Evolutionary conservation across 2,329 filamentous ascomycete genomes (phyloP), one percentile per base, ranked within the genome.

Genomic region (Orbilia ellipsospora): DNA sequence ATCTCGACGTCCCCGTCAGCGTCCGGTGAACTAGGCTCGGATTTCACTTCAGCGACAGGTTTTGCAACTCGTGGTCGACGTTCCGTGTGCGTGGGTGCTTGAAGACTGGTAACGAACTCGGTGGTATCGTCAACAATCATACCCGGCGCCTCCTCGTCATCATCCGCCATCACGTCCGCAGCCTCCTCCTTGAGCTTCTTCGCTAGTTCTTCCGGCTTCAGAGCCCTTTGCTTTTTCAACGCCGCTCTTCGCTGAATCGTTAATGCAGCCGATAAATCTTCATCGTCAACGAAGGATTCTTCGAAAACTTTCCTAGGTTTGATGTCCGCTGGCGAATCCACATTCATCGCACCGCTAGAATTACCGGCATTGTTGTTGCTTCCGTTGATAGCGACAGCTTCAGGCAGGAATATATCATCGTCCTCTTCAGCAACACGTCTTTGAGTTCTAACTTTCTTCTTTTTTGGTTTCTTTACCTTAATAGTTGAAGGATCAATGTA

Each of bases 121-220:
- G 93, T 93, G 0, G 94, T 97, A 81, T 97, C 95, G 75, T 97
- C 94, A 69, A 99, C 94, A n/a, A 97, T 88, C 1, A 99, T 85
- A 0, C 93, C 94, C 1, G 85, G 85, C 40, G 84, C 84, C 60
- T 87, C 85, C 50, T 86, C 85, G 8, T 83, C 80, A 0, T 86
- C 84, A 15, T 83, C 84, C 2, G 86, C 84, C 76, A 79, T 78
- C 23, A 87, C 86, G 59, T 90, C 88, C 31, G 89, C 87, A 18
- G 89, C 90, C 79, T 92, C 89, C 80, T 92, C 88, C 73, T 86
- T 85, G 45, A 99, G 84, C 80, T 95, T 91, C 78, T 90, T 89
- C 16, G 92, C 94, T 76, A 99, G 86, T 78, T 98, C 95, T 81
- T 95, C 93, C 0, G 94, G 93, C 42, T 92, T 89, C 31, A 88